These are phyloP conservation scores for Sedum album DNA, from an alignment of 164 flowering plant species.

Conservation along the genomic window DNA sequence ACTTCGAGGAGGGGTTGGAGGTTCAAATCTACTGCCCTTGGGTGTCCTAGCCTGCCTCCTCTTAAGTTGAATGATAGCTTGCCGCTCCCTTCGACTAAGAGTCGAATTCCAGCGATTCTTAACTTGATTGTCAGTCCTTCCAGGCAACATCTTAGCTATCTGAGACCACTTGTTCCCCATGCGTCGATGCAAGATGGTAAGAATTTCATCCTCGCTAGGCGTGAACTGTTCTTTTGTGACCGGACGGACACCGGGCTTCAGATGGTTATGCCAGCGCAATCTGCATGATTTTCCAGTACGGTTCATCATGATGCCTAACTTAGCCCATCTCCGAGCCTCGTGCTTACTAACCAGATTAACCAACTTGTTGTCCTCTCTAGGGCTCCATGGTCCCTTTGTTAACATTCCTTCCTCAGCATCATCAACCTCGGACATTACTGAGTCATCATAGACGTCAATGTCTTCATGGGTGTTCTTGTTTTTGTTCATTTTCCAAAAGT, in stretches of 20 bases:
- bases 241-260: neutral
- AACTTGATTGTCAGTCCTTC: neutral
- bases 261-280: neutral
- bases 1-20: neutral
- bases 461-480: neutral
- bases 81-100: neutral
- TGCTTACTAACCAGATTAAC: neutral
- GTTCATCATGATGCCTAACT: neutral
- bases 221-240: neutral
- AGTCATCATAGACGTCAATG: neutral
- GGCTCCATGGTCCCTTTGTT: neutral
- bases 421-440: too few species aligned
- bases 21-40: neutral
- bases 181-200: neutral
- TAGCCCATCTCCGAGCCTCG: neutral
- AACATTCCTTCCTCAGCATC: neutral
- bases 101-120: slow-evolving; percentile 3
- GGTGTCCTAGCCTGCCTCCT: neutral
- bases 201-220: neutral
- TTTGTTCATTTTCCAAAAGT: neutral
- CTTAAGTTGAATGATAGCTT: neutral
- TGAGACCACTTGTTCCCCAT: neutral
- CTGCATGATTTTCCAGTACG: neutral
- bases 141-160: neutral
- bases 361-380: neutral